Base-by-base conservation (phyloP, 148 eudicot species). In the Persicaria tinctoria region DNA sequence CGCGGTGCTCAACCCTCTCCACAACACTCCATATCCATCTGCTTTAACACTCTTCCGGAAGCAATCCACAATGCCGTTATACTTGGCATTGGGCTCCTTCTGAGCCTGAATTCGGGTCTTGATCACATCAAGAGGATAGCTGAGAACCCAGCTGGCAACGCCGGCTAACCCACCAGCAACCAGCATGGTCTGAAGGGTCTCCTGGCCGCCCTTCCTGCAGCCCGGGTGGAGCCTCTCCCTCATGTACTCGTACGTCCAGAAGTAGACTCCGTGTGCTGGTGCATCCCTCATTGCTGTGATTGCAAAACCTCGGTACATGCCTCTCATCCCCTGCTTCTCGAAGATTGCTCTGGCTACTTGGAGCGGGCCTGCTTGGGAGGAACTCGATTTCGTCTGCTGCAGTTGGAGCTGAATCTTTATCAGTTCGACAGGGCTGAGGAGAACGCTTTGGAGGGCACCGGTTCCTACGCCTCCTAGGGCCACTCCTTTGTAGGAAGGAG, bases 121-220 rank as follows among this genome's bases (percentile, higher is more conserved):
- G 8, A 91, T 46, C 75, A 92, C 99, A 76, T 92, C 99, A 75
- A 90, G 78, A 6, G 97, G 99, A 55, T 95, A 95, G 79, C 97
- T 89, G 41, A 76, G 59, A 16, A 89, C 72, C 99, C 97, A 92
- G 80, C 94, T 92, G 3, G 90, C 89, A 5, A 89, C 96, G 9
- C 97, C 97, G 0, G 98, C 98, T 5, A 92, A 85, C 6, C 98
- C 98, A 4, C 97, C 97, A 0, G 98, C 93, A 0, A 92, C 56
- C 44, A 95, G 87, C 93, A 95, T 95, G 0, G 98, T 95, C n/a
- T 54, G 62, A 18, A 87, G 77, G 27, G 72, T 84, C 78, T 92
- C 99, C 51, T 89, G 89, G 13, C 94, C 97, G 6, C 60, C 79
- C 56, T 54, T 87, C 14, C 97, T 79, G 72, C 99, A 96, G 5